Base-by-base conservation (phyloP, 2,329 filamentous ascomycete species). In the Annulohypoxylon truncatum region DNA sequence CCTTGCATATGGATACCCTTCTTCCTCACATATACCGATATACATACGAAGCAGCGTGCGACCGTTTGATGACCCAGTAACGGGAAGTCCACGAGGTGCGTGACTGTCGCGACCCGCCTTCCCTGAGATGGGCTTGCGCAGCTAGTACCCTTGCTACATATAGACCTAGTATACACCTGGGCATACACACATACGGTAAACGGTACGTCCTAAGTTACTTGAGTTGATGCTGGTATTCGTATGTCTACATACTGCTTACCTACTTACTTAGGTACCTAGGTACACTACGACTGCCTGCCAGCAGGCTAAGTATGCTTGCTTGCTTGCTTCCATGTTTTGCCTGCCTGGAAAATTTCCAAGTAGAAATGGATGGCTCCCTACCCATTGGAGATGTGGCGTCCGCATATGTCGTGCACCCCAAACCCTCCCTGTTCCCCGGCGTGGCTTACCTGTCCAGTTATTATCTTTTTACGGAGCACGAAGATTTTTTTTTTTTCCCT, bases 11-110 rank as follows among this genome's bases (percentile, higher is more conserved):
- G 38, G 33, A 56, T 53, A 48, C 51, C 47, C n/a, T 35, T 20
- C 29, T 22, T 42, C 38, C 7, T 42, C 15, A 20, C 18, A 44
- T 48, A 59, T 66, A 59, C 53, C 55, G 50, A 46, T 60, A 38
- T 52, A 61, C 44, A 60, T 60, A 61, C 52, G 51, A 52, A 38
- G 38, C 15, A 54, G 46, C 28, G 20, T 55, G 33, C 42, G 28
- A 50, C 65, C 53, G 52, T 60, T 61, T 54, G 29, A 54, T 54
- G 29, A 54, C 60, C 56, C 64, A 67, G 60, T 66, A 56, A 64
- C 60, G 59, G 67, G 57, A 58, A 61, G 60, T 44, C 67, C 67
- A 69, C 67, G 67, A 69, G 67, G 67, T 62, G 15, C 40, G 51
- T 33, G 29, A 65, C 24, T 65, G 58, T 63, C 61, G 61, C 51